phyloP scores from a whole-genome alignment of 1,284 basidiomycete genomes.

The Wallemia ichthyophaga region DNA sequence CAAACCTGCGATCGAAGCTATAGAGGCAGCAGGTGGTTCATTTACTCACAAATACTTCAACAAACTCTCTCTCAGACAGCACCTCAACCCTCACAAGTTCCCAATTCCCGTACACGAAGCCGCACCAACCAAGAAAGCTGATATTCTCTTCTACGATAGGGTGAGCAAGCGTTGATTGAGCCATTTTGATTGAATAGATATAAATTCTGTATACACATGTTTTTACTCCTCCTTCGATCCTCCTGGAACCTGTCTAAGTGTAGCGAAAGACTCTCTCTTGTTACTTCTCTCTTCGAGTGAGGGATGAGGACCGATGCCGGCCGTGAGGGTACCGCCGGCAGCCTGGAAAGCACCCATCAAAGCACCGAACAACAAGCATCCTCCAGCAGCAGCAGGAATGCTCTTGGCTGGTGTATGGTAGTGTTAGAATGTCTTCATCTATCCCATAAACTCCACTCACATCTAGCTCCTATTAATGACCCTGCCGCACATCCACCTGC shows the following conservation, averaged over 20 bases:
- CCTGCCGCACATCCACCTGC: conserved; percentile 77
- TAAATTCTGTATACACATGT: conserved; percentile 1
- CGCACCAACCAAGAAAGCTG: conserved; percentile 47
- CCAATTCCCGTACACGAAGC: conserved; percentile 32
- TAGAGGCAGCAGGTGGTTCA: conserved; percentile 51
- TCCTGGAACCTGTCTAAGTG: conserved; percentile 7
- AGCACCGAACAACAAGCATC: conserved; percentile 48
- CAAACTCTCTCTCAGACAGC: conserved; percentile 45
- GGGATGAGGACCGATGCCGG: not conserved
- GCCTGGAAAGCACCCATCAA: conserved; percentile 59
- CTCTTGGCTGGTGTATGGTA: conserved; percentile 32
- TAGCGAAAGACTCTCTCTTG: not conserved
- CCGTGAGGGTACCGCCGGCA: conserved; percentile 23
- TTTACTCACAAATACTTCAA: conserved; percentile 86
- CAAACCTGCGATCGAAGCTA: conserved; percentile 49
- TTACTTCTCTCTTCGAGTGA: not conserved
- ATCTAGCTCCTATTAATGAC: conserved; percentile 54
- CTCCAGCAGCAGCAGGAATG: conserved; percentile 48
- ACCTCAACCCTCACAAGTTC: conserved; percentile 26
- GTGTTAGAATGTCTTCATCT: no score
- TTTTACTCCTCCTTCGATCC: conserved; percentile 4
- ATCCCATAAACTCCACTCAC: no score
- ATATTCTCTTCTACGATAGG: conserved; percentile 22
- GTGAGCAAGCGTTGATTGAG: not conserved
- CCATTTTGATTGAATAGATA: not conserved